A percentile compares a stretch with the other conserved stretches of the same genome.
Conservation (phyloP, 2,329 filamentous ascomycete genomes). For the Sclerotinia subarctica region DNA sequence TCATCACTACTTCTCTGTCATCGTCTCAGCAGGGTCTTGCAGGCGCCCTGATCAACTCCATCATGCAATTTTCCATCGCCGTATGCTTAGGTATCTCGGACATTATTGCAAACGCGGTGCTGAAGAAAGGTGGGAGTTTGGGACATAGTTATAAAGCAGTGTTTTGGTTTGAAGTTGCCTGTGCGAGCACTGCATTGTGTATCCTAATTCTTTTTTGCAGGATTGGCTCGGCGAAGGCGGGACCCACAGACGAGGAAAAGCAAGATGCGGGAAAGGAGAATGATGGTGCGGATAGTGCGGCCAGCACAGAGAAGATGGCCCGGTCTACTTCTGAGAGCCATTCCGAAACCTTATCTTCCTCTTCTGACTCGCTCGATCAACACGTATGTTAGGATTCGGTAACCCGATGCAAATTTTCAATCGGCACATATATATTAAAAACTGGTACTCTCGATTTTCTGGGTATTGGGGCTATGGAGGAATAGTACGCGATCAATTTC, state of each 20-base stretch:
- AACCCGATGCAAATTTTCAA: no score
- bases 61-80: constrained; percentile 18
- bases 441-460: background rate
- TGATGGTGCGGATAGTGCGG: background rate
- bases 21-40: constrained; percentile 63
- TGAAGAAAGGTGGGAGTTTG: background rate
- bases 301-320: background rate
- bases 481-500: background rate
- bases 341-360: background rate
- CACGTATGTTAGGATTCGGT: background rate
- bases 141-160: constrained; percentile 12
- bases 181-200: constrained; percentile 11
- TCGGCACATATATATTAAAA: background rate
- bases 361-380: constrained; percentile 1
- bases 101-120: background rate
- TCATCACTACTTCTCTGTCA: constrained; percentile 68
- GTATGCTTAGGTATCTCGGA: constrained; percentile 14
- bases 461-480: background rate
- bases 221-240: constrained; percentile 17
- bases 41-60: constrained; percentile 60
- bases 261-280: background rate
- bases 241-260: background rate
- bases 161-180: constrained; percentile 19
- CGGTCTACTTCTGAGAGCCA: background rate
- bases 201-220: constrained; percentile 17